Conservation (phyloP, 192 early-diverging fungal genomes). For the Dispira simplex region DNA sequence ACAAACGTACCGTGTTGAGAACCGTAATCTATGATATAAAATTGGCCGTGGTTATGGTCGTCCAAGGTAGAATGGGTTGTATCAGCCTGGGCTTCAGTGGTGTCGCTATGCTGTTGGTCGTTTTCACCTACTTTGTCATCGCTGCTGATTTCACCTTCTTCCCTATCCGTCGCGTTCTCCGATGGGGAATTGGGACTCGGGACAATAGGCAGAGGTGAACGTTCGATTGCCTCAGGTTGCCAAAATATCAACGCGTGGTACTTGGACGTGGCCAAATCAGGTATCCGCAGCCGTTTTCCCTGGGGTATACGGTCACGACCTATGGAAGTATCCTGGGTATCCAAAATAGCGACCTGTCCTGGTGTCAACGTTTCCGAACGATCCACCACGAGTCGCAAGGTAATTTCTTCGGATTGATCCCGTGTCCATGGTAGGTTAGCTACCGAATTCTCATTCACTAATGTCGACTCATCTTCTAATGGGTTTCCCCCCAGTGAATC, state of each 20-base stretch:
- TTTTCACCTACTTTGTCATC: too few species aligned
- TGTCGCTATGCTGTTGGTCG: too few species aligned
- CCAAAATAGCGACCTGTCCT: constrained; percentile 34
- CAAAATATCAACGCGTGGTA: constrained; percentile 41
- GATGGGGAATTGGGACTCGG: not conserved
- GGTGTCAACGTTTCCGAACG: constrained; percentile 26
- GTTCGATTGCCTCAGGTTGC: not conserved
- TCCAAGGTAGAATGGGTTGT: too few species aligned
- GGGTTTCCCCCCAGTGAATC: too few species aligned
- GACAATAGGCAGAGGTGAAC: not conserved
- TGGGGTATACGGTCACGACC: constrained; percentile 39
- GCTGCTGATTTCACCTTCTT: too few species aligned
- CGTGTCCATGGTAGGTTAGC: too few species aligned
- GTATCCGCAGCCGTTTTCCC: constrained; percentile 36
- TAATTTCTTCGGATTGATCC: too few species aligned
- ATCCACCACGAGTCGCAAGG: constrained; percentile 38
- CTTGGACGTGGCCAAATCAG: constrained; percentile 45
- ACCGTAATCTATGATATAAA: constrained; percentile 44
- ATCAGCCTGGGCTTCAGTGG: too few species aligned
- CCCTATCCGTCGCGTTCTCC: too few species aligned
- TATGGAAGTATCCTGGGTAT: constrained; percentile 33
- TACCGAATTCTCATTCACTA: too few species aligned
- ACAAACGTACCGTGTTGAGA: constrained; percentile 66
- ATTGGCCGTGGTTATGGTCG: not conserved
- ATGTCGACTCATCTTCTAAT: too few species aligned